Evolutionary conservation across 768 basidiomycete species (phyloP).

Genomic region (Porpolomopsis calyptriformis): DNA sequence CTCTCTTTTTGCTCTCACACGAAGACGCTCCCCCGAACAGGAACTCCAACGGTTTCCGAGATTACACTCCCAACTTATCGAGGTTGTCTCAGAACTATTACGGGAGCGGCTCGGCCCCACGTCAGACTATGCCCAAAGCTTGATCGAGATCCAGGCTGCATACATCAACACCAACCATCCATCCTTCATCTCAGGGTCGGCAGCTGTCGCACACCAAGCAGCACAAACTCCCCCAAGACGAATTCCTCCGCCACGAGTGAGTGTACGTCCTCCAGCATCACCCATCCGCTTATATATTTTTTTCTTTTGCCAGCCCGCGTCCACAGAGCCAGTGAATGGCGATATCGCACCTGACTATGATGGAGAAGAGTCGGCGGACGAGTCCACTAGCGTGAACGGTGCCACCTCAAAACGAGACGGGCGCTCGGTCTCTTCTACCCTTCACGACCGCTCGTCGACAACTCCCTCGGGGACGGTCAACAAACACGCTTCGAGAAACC

Average conservation of each 20-base stretch:
- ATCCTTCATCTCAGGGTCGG: slow-evolving; percentile 76
- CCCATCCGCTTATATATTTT: slow-evolving; percentile 9
- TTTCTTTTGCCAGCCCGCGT: slow-evolving; percentile 40
- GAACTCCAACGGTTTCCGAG: slow-evolving; percentile 94
- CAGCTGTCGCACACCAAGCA: slow-evolving; percentile 45
- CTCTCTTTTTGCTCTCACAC: not conserved
- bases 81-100: slow-evolving; percentile 92
- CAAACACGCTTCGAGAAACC: slow-evolving; percentile 19
- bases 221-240: slow-evolving; percentile 30
- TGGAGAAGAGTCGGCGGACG: slow-evolving; percentile 54
- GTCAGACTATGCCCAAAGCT: slow-evolving; percentile 88
- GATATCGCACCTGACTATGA: slow-evolving; percentile 43
- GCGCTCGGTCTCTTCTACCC: slow-evolving; percentile 68
- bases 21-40: slow-evolving; percentile 28
- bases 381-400: slow-evolving; percentile 40
- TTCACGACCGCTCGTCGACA: slow-evolving; percentile 64
- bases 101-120: slow-evolving; percentile 94
- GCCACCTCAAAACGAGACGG: slow-evolving; percentile 36
- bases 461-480: slow-evolving; percentile 17
- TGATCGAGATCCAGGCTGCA: slow-evolving; percentile 95
- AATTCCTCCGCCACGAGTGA: slow-evolving; percentile 42
- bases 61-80: slow-evolving; percentile 86
- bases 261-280: slow-evolving; percentile 16
- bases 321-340: slow-evolving; percentile 55
- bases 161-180: slow-evolving; percentile 99